Conservation (phyloP, 805 yeast genomes). For the Priceomyces haplophilus region DNA sequence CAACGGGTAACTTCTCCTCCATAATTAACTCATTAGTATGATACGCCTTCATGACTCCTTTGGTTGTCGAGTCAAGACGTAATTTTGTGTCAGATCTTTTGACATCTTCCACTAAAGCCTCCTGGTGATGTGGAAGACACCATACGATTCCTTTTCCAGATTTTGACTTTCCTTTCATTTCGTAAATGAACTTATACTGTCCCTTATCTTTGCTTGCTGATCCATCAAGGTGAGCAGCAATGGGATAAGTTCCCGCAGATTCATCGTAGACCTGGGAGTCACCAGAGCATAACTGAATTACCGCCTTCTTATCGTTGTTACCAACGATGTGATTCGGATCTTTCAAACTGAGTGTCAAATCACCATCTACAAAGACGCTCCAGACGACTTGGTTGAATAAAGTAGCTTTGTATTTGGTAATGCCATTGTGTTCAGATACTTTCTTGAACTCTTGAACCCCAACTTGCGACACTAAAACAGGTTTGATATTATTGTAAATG, state of each 20-base stretch:
- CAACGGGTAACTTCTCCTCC: slow-evolving; percentile 42
- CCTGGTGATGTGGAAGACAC: slow-evolving; percentile 53
- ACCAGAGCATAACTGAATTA: slow-evolving; percentile 60
- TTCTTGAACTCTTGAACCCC: slow-evolving; percentile 56
- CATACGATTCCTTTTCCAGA: slow-evolving; percentile 37
- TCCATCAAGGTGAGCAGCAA: slow-evolving; percentile 16
- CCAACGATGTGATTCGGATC: slow-evolving; percentile 46
- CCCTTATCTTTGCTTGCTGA: slow-evolving; percentile 20
- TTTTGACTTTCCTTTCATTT: slow-evolving; percentile 23
- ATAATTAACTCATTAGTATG: slow-evolving; percentile 37
- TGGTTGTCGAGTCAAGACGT: slow-evolving; percentile 46
- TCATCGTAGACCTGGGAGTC: slow-evolving; percentile 32
- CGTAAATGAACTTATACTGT: slow-evolving; percentile 28
- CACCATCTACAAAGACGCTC: slow-evolving; percentile 57
- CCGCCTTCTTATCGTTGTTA: slow-evolving; percentile 37
- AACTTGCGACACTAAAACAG: slow-evolving; percentile 57
- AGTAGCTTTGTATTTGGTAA: slow-evolving; percentile 49
- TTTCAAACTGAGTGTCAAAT: slow-evolving; percentile 20
- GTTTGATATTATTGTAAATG: slow-evolving; percentile 47
- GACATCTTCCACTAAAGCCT: slow-evolving; percentile 29
- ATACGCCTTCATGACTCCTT: slow-evolving; percentile 48
- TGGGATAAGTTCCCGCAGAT: slow-evolving; percentile 32
- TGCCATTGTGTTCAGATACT: slow-evolving; percentile 32
- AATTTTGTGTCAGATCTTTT: slow-evolving; percentile 29
- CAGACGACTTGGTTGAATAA: slow-evolving; percentile 61